Evolutionary conservation across 164 flowering plant species (phyloP), one percentile per base, ranked within the genome.

Genomic region (Santalum album): DNA sequence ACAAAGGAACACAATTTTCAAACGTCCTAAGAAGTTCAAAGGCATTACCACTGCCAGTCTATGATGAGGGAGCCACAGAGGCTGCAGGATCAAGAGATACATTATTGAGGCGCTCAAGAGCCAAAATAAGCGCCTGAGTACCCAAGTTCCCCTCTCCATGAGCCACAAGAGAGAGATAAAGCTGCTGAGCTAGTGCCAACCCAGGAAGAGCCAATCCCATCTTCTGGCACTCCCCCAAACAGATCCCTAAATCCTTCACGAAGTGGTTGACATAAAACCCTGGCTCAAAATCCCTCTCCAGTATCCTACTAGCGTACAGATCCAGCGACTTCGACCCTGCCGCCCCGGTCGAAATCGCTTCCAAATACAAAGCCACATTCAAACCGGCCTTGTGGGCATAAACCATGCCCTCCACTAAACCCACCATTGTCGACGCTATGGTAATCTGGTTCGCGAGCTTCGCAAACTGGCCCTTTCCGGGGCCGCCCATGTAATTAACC

Each of bases 231-330:
- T 91, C 98, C 65, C 64, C 81, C 71, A 88, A 70, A 63, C 95
- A 86, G 57, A 91, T 91, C 49, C 96, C 98, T 57, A 91, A 76
- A 70, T 88, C 96, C 82, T 91, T 91, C 14, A 88, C 83, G 62
- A 88, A 91, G 53, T 91, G 95, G 51, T 88, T 80, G 69, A 91
- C 96, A 61, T 65, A 88, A 58, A 88, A 91, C 36, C 96, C 94
- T 0, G 90, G 74, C 38, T 75, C 94, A 19, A 88, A 84, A 74
- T 88, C 96, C 81, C 98, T 81, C 56, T 63, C 70, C 72, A 88
- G 4, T 0, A 91, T 86, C 77, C 95, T 77, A 34, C 51, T 58
- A 21, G 92, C 98, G 26, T 86, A 70, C 71, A 83, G 65, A 27
- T 91, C 98, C 68, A 88, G 67, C 22, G 88, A 82, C 64, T 80